Conservation (phyloP, 1,139 yeast species). For the Yamadazyma blattariae region DNA sequence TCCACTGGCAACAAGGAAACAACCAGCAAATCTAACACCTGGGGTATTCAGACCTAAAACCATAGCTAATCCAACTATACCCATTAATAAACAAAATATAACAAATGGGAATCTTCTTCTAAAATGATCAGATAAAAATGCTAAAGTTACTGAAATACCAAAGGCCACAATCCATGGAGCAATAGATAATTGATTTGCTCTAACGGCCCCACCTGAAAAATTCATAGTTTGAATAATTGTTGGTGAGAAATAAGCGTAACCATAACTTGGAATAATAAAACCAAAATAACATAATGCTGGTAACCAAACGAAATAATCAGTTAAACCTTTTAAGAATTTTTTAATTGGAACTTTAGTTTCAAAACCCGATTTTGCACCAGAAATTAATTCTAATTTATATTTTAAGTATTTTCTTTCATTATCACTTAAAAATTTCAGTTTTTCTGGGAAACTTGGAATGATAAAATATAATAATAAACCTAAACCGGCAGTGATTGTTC, state of each 20-base stretch:
- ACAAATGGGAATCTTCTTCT: conserved; percentile 50
- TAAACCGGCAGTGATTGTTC: conserved; percentile 62
- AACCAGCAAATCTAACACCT: conserved; percentile 62
- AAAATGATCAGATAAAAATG: conserved; percentile 47
- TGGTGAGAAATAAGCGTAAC: conserved; percentile 70
- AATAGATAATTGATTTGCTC: conserved; percentile 60
- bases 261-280: conserved; percentile 63
- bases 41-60: conserved; percentile 36
- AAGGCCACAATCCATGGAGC: conserved; percentile 72
- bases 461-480: conserved; percentile 58
- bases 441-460: conserved; percentile 48
- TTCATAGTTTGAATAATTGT: conserved; percentile 58
- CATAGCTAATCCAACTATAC: conserved; percentile 57
- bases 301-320: conserved; percentile 49
- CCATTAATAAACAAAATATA: conserved; percentile 36
- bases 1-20: conserved; percentile 66
- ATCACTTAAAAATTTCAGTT: conserved; percentile 49
- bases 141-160: conserved; percentile 48
- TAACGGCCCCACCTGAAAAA: conserved; percentile 60
- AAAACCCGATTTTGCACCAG: conserved; percentile 53
- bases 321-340: conserved; percentile 43
- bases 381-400: conserved; percentile 49
- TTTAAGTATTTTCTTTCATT: conserved; percentile 50
- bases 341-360: conserved; percentile 43
- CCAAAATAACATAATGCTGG: conserved; percentile 63